phyloP scores from a whole-genome alignment of 2,329 filamentous ascomycete species.

The Penicillium palitans region DNA sequence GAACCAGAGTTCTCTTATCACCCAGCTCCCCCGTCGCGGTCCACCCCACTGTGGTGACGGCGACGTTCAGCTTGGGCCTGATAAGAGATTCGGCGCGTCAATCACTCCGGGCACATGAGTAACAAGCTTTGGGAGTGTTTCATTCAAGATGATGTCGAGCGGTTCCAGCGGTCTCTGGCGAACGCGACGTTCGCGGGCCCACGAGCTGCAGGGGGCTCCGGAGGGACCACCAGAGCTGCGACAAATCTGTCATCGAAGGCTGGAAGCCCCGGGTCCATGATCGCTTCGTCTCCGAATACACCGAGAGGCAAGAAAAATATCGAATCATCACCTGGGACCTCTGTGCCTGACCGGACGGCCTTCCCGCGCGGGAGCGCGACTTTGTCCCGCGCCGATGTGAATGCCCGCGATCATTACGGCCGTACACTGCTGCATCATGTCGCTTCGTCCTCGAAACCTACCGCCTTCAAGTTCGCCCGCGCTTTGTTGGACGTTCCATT shows the following conservation, averaged over 20 bases:
- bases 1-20: slow-evolving; percentile 33
- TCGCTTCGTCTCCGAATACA: slow-evolving; percentile 35
- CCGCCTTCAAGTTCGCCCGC: slow-evolving; percentile 71
- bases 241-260: slow-evolving; percentile 24
- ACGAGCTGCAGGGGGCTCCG: slow-evolving; percentile 27
- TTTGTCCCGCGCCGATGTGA: slow-evolving; percentile 69
- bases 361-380: slow-evolving; percentile 27
- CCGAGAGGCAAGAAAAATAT: slow-evolving; percentile 52
- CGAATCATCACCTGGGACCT: slow-evolving; percentile 49
- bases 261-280: slow-evolving; percentile 33
- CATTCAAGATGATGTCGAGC: slow-evolving; percentile 96
- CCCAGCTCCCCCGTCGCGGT: slow-evolving; percentile 75
- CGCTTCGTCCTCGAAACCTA: slow-evolving; percentile 70
- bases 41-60: slow-evolving; percentile 76
- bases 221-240: slow-evolving; percentile 22
- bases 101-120: slow-evolving; percentile 72
- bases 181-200: slow-evolving; percentile 53
- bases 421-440: slow-evolving; percentile 82
- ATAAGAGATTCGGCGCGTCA: slow-evolving; percentile 43
- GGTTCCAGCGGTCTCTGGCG: slow-evolving; percentile 84
- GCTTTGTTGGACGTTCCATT: slow-evolving; percentile 78
- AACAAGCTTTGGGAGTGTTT: slow-evolving; percentile 95
- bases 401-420: slow-evolving; percentile 77
- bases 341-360: slow-evolving; percentile 44
- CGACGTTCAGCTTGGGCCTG: slow-evolving; percentile 72